These are phyloP conservation scores for Heliophila coronopifolia DNA, from an alignment of 441 rosid species.

Conservation along the genomic window DNA sequence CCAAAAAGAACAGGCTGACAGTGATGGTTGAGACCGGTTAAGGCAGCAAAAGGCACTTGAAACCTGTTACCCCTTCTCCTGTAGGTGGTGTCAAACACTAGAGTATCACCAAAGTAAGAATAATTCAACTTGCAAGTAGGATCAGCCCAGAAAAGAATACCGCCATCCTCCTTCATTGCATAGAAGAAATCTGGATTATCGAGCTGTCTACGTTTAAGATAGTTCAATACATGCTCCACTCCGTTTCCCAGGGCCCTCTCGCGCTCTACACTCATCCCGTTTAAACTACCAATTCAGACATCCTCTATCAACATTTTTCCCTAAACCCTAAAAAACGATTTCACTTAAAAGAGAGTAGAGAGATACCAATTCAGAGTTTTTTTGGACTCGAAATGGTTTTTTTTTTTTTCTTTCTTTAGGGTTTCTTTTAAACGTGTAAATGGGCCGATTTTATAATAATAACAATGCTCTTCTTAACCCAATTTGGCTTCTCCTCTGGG, in stretches of 20 bases:
- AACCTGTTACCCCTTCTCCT: slow-evolving; percentile 37
- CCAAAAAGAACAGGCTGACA: slow-evolving; percentile 66
- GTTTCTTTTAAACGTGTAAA: too few species aligned
- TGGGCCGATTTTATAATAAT: too few species aligned
- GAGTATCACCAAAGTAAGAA: slow-evolving; percentile 52
- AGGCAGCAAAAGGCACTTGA: slow-evolving; percentile 60
- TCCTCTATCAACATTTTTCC: too few species aligned
- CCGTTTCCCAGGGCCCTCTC: slow-evolving; percentile 41
- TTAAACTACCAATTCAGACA: slow-evolving; percentile 3
- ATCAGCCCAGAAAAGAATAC: slow-evolving; percentile 69
- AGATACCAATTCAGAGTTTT: too few species aligned
- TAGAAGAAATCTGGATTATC: slow-evolving; percentile 61
- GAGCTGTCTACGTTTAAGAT: slow-evolving; percentile 48
- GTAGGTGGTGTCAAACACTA: slow-evolving; percentile 48
- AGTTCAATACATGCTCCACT: slow-evolving; percentile 40
- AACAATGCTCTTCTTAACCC: too few species aligned
- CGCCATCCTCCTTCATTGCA: slow-evolving; percentile 39
- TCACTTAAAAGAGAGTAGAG: too few species aligned
- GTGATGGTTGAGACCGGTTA: slow-evolving; percentile 69
- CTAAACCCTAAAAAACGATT: too few species aligned
- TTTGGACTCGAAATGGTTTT: too few species aligned
- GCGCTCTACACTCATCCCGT: slow-evolving; percentile 37
- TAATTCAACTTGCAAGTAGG: slow-evolving; percentile 49
- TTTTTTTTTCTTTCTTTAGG: too few species aligned
- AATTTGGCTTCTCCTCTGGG: too few species aligned